Evolutionary conservation across 73 alveolate species (phyloP).

Genomic region (Breviolum minutum): DNA sequence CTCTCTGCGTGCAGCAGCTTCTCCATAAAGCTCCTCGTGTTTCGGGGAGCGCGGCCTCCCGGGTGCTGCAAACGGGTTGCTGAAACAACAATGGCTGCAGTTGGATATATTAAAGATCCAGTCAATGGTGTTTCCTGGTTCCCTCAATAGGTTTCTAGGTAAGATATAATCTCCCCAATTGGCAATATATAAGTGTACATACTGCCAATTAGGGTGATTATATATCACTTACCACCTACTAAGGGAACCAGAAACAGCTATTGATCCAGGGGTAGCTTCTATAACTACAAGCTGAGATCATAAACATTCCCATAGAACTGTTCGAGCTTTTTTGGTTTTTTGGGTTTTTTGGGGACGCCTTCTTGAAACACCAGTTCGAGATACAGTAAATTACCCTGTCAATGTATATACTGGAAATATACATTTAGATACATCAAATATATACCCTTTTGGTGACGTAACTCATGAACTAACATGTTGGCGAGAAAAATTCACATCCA

Average conservation of each 20-base stretch:
- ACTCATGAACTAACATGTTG: not conserved
- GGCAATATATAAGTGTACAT: too few relatives aligned
- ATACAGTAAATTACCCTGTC: too few relatives aligned
- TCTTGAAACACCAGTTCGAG: not conserved
- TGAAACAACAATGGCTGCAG: not conserved
- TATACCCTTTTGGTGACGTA: not conserved
- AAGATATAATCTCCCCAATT: too few relatives aligned
- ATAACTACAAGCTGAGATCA: not conserved
- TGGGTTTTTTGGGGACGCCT: too few relatives aligned
- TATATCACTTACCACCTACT: too few relatives aligned
- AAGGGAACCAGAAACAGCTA: too few relatives aligned
- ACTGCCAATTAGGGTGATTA: too few relatives aligned
- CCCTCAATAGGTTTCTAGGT: too few relatives aligned
- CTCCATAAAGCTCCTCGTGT: slow-evolving; percentile 60
- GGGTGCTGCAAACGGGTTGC: not conserved
- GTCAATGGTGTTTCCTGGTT: not conserved
- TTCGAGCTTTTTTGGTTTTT: too few relatives aligned
- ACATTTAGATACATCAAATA: not conserved
- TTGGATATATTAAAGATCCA: not conserved
- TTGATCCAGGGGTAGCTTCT: not conserved
- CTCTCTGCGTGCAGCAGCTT: slow-evolving; percentile 72
- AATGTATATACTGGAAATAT: not conserved
- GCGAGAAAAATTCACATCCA: too few relatives aligned
- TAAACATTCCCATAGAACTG: too few relatives aligned
- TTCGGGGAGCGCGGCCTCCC: slow-evolving; percentile 54